Evolutionary conservation across 139 green algal species (phyloP), one percentile per base, ranked within the genome.

Genomic region (Chlorella vulgaris): DNA sequence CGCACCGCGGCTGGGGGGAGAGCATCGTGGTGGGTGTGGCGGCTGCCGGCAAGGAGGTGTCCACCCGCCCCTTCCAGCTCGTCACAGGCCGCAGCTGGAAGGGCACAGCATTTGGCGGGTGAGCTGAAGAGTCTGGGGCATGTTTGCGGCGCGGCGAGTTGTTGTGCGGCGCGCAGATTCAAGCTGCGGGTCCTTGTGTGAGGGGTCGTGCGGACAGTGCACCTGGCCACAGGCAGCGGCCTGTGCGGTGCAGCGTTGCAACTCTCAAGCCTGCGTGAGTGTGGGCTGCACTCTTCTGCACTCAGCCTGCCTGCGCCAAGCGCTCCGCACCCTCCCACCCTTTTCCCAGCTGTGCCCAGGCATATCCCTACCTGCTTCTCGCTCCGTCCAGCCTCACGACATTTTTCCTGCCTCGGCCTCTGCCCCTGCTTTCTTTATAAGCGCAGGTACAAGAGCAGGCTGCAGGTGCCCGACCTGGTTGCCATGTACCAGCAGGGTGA

Each of bases 101-200:
- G 85, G 96, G 96, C 39, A 98, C 96, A 7, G 96, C 96, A 0
- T 99, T 99, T 90, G 96, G 95, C 1, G 95, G 96, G 21, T 98
- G 70, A 58, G 66, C n/a, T n/a, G n/a, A n/a, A n/a, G 24, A 28
- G 43, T 18, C 4, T 19, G 69, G n/a, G 13, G 38, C 24, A n/a
- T 51, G 29, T 10, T 5, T 29, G 29, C 1, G n/a, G 29, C 29
- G 29, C 6, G 62, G 31, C 21, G 8, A 43, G 62, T 2, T 29
- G 24, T 35, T 55, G 22, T 29, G 10, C 63, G 13, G 31, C 31
- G 29, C 63, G 13, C 63, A 31, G 29, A n/a, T n/a, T n/a, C n/a
- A n/a, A n/a, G n/a, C n/a, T n/a, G n/a, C n/a, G n/a, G n/a, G n/a
- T n/a, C n/a, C n/a, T n/a, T n/a, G n/a, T n/a, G n/a, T n/a, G n/a